Conservation (phyloP, 2,329 filamentous ascomycete genomes). For the Colletotrichum sp. region DNA sequence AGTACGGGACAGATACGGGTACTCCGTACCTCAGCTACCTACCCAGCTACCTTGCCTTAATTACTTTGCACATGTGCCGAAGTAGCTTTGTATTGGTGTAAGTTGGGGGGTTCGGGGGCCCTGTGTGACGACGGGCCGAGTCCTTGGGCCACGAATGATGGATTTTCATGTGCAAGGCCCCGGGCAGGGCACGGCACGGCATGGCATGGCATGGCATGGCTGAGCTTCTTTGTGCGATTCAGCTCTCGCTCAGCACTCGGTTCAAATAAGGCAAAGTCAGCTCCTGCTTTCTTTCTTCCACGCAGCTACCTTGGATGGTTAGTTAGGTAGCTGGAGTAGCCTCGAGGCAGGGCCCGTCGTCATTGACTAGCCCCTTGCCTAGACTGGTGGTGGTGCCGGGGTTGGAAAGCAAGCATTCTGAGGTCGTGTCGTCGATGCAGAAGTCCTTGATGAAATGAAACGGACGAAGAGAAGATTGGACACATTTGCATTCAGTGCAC, state of each 20-base stretch:
- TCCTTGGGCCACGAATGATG: not conserved
- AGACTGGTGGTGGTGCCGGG: not conserved
- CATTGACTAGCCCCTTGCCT: not conserved
- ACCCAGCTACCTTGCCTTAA: not conserved
- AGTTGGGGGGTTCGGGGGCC: not conserved
- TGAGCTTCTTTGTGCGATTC: not conserved
- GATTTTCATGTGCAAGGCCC: not conserved
- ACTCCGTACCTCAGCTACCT: not conserved
- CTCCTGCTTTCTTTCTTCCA: not conserved
- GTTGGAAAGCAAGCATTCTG: not conserved
- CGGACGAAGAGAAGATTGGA: not conserved
- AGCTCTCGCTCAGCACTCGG: not conserved
- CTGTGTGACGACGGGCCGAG: not conserved
- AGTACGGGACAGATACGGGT: not conserved
- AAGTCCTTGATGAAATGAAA: not conserved
- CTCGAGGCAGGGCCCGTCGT: not conserved
- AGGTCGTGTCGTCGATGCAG: not conserved
- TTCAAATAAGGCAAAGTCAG: not conserved
- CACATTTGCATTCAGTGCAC: not conserved
- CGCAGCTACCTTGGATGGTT: not conserved
- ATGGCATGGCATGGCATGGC: not conserved
- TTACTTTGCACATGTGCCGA: not conserved
- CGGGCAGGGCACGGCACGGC: not conserved
- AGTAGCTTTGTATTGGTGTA: not conserved
- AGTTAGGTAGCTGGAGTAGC: not conserved